phyloP scores from a whole-genome alignment of 768 basidiomycete species.

The Crassisporium funariophilum region DNA sequence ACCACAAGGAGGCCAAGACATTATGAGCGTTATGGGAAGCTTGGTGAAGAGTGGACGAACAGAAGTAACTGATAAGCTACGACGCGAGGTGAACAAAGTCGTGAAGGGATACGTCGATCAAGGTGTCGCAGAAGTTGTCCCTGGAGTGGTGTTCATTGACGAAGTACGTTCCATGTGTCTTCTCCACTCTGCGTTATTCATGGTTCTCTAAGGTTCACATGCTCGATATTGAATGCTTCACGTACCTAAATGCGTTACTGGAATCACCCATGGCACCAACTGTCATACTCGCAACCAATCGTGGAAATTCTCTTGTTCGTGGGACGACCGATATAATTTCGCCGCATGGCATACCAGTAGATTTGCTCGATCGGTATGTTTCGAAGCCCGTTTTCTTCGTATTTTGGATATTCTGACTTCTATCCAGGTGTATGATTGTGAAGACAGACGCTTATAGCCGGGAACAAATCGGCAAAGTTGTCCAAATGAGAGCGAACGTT shows the following conservation, averaged over 20 bases:
- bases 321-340: slow-evolving; percentile 91
- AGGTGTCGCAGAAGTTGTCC: slow-evolving; percentile 96
- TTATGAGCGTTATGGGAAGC: slow-evolving; percentile 96
- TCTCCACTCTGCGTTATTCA: slow-evolving; percentile 1
- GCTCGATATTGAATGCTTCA: slow-evolving; percentile 99
- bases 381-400: neutral
- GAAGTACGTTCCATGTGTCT: slow-evolving; percentile 60
- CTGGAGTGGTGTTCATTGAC: slow-evolving; percentile 98
- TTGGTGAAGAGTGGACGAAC: slow-evolving; percentile 92
- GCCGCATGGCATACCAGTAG: slow-evolving; percentile 93
- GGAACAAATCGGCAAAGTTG: slow-evolving; percentile 84
- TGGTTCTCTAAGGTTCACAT: slow-evolving; percentile 83
- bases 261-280: slow-evolving; percentile 98
- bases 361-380: slow-evolving; percentile 85
- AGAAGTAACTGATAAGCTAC: slow-evolving; percentile 95
- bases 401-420: neutral
- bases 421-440: slow-evolving; percentile 84
- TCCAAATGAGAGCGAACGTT: slow-evolving; percentile 82
- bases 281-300: slow-evolving; percentile 95
- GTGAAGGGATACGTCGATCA: slow-evolving; percentile 98
- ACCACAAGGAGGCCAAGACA: slow-evolving; percentile 96
- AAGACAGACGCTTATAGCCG: slow-evolving; percentile 83
- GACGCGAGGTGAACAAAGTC: slow-evolving; percentile 95
- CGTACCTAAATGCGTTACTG: slow-evolving; percentile 93
- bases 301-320: slow-evolving; percentile 89